A percentile compares a stretch with the other conserved stretches of the same genome.
These are phyloP conservation scores for Mycocentrospora acerina DNA, from an alignment of 2,329 filamentous ascomycete species.

Conservation along the genomic window DNA sequence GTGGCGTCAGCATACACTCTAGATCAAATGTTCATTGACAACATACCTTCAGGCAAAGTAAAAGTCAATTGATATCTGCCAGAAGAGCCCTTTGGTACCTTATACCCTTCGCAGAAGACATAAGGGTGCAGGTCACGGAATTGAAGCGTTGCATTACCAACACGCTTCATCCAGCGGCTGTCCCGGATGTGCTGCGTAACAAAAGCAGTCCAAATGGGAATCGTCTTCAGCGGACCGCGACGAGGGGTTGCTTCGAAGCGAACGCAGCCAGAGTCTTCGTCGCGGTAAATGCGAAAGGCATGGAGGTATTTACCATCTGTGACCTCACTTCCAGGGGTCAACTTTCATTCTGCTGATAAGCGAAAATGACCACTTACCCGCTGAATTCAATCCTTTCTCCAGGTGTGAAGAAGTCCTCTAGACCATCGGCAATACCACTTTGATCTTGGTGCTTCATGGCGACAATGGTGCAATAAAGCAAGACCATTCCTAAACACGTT, in stretches of 20 bases:
- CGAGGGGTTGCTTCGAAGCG: constrained; percentile 59
- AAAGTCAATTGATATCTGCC: constrained; percentile 40
- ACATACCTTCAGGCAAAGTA: constrained; percentile 33
- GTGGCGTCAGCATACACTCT: background rate
- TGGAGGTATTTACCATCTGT: constrained; percentile 55
- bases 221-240: constrained; percentile 53
- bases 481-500: constrained; percentile 51
- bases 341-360: background rate
- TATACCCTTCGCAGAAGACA: constrained; percentile 56
- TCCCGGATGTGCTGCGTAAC: constrained; percentile 47
- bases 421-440: constrained; percentile 39
- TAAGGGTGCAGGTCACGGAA: constrained; percentile 55
- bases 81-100: constrained; percentile 26
- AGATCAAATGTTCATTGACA: background rate
- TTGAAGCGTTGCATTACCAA: constrained; percentile 47
- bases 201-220: constrained; percentile 61
- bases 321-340: constrained; percentile 48
- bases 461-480: constrained; percentile 59
- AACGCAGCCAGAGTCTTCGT: constrained; percentile 53
- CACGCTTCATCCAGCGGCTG: constrained; percentile 51
- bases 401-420: constrained; percentile 54
- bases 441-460: constrained; percentile 60
- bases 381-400: constrained; percentile 50
- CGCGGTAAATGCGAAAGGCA: constrained; percentile 56
- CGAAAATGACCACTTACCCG: constrained; percentile 42